Base-by-base conservation (phyloP, 768 basidiomycete species). In the Kwoniella sp. region DNA sequence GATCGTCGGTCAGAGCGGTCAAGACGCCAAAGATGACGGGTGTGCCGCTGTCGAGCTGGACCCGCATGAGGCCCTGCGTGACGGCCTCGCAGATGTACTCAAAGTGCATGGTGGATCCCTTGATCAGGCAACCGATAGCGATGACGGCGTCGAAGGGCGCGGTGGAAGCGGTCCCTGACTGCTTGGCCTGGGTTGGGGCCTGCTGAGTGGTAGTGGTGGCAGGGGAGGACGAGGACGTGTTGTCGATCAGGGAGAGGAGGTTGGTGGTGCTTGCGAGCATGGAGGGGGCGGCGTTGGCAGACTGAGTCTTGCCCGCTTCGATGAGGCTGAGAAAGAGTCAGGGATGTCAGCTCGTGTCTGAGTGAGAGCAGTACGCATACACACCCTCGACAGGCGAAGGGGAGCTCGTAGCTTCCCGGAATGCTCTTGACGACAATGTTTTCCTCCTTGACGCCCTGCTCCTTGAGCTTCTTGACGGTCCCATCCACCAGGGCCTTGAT, bases 51-150 rank as follows among this genome's bases (percentile, higher is more conserved):
- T 98, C 93, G 63, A 96, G 78, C 76, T 93, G 90, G 19, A 96
- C 83, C 65, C 82, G 82, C 95, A 98, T 99, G 59, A 99, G 79
- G 37, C 85, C 91, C 64, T 96, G 87, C 34, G 89, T 84, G 53
- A 96, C 92, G 56, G 84, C 83, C 66, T 96, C 90, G 75, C 82
- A 88, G 74, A 98, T 99, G 80, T 99, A 99, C 75, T 99, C 95
- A 75, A 98, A 99, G 78, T 99, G 95, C 90, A 95, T 95, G 15
- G 95, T 98, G 0, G 83, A 80, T 46, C 95, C 93, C 73, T 99
- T 99, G 79, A 99, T 95, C 71, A 99, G 84, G 31, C 93, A 90
- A 12, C 95, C 95, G 68, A 98, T 89, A 46, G 95, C 91, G 72
- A 99, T 93, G 59, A 95, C 84, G 12, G 91, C 95, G 73, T 93